Conservation (phyloP, 2,329 filamentous ascomycete species). For the Pleomassaria siparia region DNA sequence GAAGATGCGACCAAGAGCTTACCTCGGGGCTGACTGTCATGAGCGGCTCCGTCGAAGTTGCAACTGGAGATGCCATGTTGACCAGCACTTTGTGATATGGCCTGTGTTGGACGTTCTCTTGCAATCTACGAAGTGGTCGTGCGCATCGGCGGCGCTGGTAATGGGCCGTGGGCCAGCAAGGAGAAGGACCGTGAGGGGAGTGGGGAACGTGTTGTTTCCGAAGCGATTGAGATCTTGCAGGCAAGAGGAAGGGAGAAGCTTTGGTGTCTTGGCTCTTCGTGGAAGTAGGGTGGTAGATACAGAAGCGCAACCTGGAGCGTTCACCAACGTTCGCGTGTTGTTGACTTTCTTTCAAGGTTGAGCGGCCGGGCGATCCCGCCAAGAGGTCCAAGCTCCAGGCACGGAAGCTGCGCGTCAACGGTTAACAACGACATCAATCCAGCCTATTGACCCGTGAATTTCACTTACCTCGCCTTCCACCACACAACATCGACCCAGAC, state of each 20-base stretch:
- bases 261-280: conserved; percentile 17
- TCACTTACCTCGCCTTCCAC: conserved; percentile 7
- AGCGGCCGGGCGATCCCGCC: background rate
- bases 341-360: conserved; percentile 8
- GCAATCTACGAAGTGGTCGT: conserved; percentile 20
- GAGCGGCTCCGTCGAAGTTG: conserved; percentile 55
- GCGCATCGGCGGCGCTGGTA: conserved; percentile 28
- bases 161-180: conserved; percentile 16
- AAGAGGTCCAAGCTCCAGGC: conserved; percentile 22
- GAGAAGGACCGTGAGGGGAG: conserved; percentile 27
- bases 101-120: conserved; percentile 29
- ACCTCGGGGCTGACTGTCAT: conserved; percentile 80
- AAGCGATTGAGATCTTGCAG: conserved; percentile 26
- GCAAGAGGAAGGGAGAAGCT: conserved; percentile 20
- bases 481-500: background rate
- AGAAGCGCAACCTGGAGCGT: conserved; percentile 10
- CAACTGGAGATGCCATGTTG: conserved; percentile 55
- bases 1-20: conserved; percentile 11
- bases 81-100: conserved; percentile 27
- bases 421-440: background rate
- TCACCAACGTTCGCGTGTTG: conserved; percentile 15
- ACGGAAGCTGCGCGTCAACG: conserved; percentile 28
- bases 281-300: conserved; percentile 22
- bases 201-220: conserved; percentile 25
- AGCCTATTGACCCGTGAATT: background rate